Percentiles rank a stretch among this genome's conserved stretches.
phyloP scores from a whole-genome alignment of 2,329 filamentous ascomycete species.

The Diaporthe helianthi region DNA sequence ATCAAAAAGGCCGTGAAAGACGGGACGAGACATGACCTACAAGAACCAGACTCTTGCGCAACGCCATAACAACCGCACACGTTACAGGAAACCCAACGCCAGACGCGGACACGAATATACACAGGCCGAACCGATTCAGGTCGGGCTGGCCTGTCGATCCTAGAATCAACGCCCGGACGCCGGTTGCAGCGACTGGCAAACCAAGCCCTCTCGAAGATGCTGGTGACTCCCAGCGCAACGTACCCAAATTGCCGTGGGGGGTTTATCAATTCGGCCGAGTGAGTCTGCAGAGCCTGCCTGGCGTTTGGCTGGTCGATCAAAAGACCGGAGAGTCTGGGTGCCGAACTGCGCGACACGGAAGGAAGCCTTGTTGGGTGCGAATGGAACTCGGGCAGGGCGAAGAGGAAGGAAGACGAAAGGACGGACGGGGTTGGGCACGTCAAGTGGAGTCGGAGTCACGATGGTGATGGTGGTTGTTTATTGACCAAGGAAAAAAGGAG shows the following conservation, averaged over 20 bases:
- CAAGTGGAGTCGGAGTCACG: conserved; percentile 12
- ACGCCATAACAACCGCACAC: conserved; percentile 33
- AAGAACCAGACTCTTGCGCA: conserved; percentile 33
- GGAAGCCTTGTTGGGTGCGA: not conserved
- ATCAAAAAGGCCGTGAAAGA: conserved; percentile 17
- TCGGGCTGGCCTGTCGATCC: not conserved
- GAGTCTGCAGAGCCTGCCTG: not conserved
- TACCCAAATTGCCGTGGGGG: conserved; percentile 7
- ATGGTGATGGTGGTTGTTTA: not conserved
- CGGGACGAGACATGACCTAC: conserved; percentile 34
- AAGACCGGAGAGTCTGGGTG: not conserved
- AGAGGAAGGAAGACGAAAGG: not conserved
- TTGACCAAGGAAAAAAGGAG: conserved; percentile 13
- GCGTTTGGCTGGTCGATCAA: conserved; percentile 14
- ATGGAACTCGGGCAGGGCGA: not conserved
- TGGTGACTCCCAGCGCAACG: not conserved
- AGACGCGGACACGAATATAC: conserved; percentile 4
- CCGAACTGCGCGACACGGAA: not conserved
- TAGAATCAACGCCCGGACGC: not conserved
- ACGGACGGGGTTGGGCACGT: not conserved
- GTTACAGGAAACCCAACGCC: conserved; percentile 14
- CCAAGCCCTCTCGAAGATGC: not conserved
- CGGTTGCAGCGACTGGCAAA: not conserved
- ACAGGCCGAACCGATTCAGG: conserved; percentile 3
- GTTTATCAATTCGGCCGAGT: conserved; percentile 3